Base-by-base conservation (phyloP, 371 early-diverging fungal species). In the Mucor irregularis region DNA sequence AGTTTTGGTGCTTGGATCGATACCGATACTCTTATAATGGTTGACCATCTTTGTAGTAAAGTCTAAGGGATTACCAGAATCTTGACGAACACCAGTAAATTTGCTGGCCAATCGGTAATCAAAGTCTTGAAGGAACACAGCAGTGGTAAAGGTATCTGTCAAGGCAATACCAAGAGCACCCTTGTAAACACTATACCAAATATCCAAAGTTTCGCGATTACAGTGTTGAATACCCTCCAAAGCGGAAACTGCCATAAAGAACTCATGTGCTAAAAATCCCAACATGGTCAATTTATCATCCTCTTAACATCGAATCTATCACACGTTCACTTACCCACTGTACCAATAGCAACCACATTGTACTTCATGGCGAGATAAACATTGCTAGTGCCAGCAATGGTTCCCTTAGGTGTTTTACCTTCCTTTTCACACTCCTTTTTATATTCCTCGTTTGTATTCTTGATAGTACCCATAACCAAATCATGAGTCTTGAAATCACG, bases 221-320 rank as follows among this genome's bases (percentile, higher is more conserved):
- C 85, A 90, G 37, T 77, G 72, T 26, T 74, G 56, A 7, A 89
- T 74, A 16, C 81, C 84, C 35, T 81, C 81, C 39, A 90, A 59
- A 11, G 88, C 90, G 7, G 89, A 85, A n/a, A 82, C 66, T 1
- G 82, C 91, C 90, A 90, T 91, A 52, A 82, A 86, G 77, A 86
- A 90, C 47, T 91, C 91, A 62, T 91, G 91, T 0, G 87, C 86
- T 53, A 51, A 14, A 21, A 11, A 19, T 16, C 35, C n/a, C n/a
- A n/a, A n/a, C 51, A 38, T 6, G 17, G 42, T 29, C 44, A 30
- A 17, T 13, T 5, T 53, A 22, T 11, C 21, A 5, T 13, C 29
- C 1, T 49, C 22, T 49, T n/a, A n/a, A 5, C 16, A 3, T 35
- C 25, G 10, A 2, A 6, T 25, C 11, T 42, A 9, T 2, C 25